These are phyloP conservation scores for Ceratobasidium sp. DNA, from an alignment of 1,284 basidiomycete genomes.

Conservation along the genomic window DNA sequence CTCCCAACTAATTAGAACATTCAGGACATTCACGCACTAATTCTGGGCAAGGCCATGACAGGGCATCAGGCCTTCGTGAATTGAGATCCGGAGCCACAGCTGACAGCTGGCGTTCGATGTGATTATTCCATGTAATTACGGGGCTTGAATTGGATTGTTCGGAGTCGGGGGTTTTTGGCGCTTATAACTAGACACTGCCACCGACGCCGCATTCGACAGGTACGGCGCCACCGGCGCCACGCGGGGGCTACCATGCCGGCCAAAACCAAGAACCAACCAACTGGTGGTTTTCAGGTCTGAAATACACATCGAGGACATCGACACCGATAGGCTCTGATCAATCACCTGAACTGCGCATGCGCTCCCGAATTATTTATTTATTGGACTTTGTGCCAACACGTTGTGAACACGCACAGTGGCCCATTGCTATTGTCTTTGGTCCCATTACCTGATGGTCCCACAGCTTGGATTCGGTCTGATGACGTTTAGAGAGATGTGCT, in stretches of 20 bases:
- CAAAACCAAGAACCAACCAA: background rate
- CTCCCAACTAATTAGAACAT: constrained; percentile 1
- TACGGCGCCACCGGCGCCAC: constrained; percentile 4
- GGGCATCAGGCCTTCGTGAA: constrained; percentile 78
- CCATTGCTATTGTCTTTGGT: background rate
- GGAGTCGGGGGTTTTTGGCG: no score
- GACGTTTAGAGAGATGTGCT: background rate
- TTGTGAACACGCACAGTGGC: background rate
- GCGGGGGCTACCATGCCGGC: background rate
- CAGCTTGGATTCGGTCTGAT: background rate
- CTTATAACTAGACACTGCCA: background rate
- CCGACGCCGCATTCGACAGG: background rate
- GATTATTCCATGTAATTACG: no score
- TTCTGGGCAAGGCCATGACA: constrained; percentile 90
- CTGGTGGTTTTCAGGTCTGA: no score
- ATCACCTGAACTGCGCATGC: background rate
- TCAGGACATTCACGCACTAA: constrained; percentile 84
- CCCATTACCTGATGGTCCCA: background rate
- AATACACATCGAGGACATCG: background rate
- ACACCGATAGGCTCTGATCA: background rate
- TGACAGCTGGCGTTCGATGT: no score
- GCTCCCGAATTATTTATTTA: background rate
- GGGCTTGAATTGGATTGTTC: background rate
- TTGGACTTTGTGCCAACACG: background rate
- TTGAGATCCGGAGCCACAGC: no score